Percentiles rank a stretch among this genome's conserved stretches.
These are phyloP conservation scores for Brassica rapa DNA, from an alignment of 345 rosid genomes.

Conservation along the genomic window DNA sequence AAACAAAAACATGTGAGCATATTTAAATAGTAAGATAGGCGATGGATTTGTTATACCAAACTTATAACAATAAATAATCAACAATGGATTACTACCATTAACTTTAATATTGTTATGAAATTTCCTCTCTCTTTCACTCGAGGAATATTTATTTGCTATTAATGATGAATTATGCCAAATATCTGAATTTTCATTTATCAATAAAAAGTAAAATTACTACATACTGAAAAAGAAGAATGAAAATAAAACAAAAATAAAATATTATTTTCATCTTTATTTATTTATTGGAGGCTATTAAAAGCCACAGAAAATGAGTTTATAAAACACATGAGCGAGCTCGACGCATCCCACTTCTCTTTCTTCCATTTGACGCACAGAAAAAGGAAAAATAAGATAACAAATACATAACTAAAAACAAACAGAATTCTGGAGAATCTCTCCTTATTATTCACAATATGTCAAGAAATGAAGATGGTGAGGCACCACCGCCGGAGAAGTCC, in stretches of 20 bases:
- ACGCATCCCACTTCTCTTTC: constrained; percentile 7
- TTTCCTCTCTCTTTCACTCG: background rate
- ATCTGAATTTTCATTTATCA: background rate
- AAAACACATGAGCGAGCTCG: background rate
- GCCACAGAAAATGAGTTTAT: background rate
- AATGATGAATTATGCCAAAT: background rate
- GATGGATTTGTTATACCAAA: constrained; percentile 18
- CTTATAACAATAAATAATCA: background rate
- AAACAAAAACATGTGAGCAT: background rate
- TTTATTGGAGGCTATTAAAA: constrained; percentile 26
- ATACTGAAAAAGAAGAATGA: background rate
- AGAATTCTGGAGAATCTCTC: background rate
- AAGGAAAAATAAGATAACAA: background rate
- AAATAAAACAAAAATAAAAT: no score
- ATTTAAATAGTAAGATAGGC: constrained; percentile 4
- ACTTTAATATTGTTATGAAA: background rate
- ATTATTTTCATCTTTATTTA: background rate
- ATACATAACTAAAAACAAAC: background rate
- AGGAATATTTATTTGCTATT: background rate
- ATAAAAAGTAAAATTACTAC: background rate
- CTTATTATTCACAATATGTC: constrained; percentile 12
- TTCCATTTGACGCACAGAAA: constrained; percentile 23
- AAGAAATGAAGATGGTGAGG: constrained; percentile 21
- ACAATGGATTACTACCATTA: background rate
- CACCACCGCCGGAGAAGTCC: constrained; percentile 45